phyloP scores from a whole-genome alignment of 495 filamentous ascomycete genomes.

The Rhypophila decipiens region DNA sequence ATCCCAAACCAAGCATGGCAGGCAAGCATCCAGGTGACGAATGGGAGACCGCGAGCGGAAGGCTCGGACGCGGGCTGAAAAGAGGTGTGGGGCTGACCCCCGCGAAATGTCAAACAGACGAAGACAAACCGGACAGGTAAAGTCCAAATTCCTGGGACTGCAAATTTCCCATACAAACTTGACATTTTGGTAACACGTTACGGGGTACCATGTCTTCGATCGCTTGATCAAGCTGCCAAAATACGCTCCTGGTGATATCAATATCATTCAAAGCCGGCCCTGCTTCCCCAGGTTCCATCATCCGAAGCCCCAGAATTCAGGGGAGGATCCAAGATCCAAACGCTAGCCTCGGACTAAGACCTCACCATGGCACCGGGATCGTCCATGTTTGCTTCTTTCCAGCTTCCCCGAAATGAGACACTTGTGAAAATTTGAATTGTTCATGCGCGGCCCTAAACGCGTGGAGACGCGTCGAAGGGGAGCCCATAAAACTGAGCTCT shows the following conservation, averaged over 20 bases:
- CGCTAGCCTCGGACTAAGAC: neutral
- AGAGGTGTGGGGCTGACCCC: constrained; percentile 2
- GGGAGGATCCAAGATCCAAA: neutral
- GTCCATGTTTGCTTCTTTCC: neutral
- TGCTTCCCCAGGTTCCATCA: constrained; percentile 7
- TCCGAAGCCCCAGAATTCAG: no score
- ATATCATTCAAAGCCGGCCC: no score
- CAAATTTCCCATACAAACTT: no score
- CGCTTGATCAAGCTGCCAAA: no score
- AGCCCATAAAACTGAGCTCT: no score
- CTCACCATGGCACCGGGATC: constrained; percentile 2
- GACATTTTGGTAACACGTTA: no score
- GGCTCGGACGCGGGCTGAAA: constrained; percentile 19
- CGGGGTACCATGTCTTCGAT: no score
- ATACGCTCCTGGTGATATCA: no score
- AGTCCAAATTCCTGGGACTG: no score
- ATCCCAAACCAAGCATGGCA: constrained; percentile 3
- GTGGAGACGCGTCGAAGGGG: no score
- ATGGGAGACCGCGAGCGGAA: constrained; percentile 16
- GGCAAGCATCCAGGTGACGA: constrained; percentile 14
- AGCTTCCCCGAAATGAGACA: neutral
- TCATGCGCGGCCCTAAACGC: no score
- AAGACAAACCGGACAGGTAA: constrained; percentile 17
- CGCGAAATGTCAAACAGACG: constrained; percentile 12
- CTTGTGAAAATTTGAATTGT: constrained; percentile 4